These are phyloP conservation scores for Clonostachys solani DNA, from an alignment of 2,329 filamentous ascomycete species.

Conservation along the genomic window DNA sequence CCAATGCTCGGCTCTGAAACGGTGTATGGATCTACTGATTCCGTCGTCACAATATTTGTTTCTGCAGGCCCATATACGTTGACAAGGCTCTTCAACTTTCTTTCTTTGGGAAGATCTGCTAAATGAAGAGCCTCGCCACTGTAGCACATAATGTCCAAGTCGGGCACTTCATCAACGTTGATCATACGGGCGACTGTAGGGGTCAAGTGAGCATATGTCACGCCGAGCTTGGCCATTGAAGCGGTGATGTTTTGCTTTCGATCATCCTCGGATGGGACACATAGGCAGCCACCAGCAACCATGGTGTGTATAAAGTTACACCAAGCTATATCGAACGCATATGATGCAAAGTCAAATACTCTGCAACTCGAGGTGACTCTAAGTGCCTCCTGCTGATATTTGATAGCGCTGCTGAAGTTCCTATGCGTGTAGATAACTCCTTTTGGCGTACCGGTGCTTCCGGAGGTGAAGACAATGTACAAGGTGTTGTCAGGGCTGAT, in stretches of 20 bases:
- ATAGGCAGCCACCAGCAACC: constrained; percentile 29
- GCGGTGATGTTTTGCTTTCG: constrained; percentile 3
- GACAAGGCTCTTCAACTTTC: constrained; percentile 20
- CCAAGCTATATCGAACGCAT: constrained; percentile 31
- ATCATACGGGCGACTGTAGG: neutral
- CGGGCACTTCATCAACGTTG: constrained; percentile 2
- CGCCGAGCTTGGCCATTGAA: constrained; percentile 6
- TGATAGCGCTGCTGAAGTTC: constrained; percentile 9
- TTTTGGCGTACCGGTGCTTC: constrained; percentile 12
- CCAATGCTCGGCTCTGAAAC: constrained; percentile 1
- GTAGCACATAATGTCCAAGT: constrained; percentile 7
- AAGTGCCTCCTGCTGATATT: neutral
- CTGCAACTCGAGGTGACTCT: constrained; percentile 2
- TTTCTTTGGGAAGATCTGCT: constrained; percentile 8
- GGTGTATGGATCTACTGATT: neutral
- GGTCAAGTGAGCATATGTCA: constrained; percentile 7
- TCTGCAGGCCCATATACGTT: constrained; percentile 22
- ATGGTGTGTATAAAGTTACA: constrained; percentile 30
- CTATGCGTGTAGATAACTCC: constrained; percentile 11
- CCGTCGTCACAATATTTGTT: neutral
- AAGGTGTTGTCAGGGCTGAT: neutral
- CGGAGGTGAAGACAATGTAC: constrained; percentile 2
- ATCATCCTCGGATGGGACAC: constrained; percentile 15
- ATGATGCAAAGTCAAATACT: constrained; percentile 17
- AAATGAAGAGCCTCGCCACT: constrained; percentile 24